Conservation (phyloP, 306 rosid species). For the Rosa lucieae region DNA sequence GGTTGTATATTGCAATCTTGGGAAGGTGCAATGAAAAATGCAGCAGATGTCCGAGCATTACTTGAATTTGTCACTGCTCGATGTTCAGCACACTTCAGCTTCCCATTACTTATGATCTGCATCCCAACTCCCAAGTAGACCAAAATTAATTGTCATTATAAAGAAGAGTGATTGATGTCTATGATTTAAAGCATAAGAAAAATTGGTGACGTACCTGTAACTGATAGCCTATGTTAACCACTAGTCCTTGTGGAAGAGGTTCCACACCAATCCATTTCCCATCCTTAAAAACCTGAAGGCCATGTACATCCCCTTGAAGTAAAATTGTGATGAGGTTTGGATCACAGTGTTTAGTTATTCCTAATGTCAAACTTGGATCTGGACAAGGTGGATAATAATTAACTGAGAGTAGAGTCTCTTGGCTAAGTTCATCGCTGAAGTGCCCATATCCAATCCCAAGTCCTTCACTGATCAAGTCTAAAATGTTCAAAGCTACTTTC, state of each 20-base stretch:
- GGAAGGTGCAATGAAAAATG: slow-evolving; percentile 11
- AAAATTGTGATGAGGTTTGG: slow-evolving; percentile 20
- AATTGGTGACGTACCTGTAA: slow-evolving; percentile 24
- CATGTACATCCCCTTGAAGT: slow-evolving; percentile 19
- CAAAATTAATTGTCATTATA: background rate
- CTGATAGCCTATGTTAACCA: slow-evolving; percentile 49
- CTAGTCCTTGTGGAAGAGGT: slow-evolving; percentile 48
- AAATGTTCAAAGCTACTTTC: slow-evolving; percentile 17
- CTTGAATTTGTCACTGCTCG: slow-evolving; percentile 6
- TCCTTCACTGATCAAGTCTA: slow-evolving; percentile 24
- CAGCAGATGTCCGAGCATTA: slow-evolving; percentile 4
- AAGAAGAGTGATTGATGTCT: background rate
- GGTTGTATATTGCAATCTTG: background rate
- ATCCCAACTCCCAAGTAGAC: background rate
- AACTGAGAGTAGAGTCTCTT: background rate
- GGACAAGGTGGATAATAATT: slow-evolving; percentile 31
- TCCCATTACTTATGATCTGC: slow-evolving; percentile 8
- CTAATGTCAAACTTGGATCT: slow-evolving; percentile 34
- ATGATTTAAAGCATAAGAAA: background rate
- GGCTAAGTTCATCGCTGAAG: slow-evolving; percentile 2
- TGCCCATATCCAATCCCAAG: slow-evolving; percentile 18
- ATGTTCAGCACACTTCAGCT: background rate
- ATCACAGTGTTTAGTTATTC: slow-evolving; percentile 33
- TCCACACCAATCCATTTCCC: slow-evolving; percentile 47
- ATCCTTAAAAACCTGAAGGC: slow-evolving; percentile 50